These are phyloP conservation scores for Cladosporium sp. DNA, from an alignment of 2,329 filamentous ascomycete genomes.

Conservation along the genomic window DNA sequence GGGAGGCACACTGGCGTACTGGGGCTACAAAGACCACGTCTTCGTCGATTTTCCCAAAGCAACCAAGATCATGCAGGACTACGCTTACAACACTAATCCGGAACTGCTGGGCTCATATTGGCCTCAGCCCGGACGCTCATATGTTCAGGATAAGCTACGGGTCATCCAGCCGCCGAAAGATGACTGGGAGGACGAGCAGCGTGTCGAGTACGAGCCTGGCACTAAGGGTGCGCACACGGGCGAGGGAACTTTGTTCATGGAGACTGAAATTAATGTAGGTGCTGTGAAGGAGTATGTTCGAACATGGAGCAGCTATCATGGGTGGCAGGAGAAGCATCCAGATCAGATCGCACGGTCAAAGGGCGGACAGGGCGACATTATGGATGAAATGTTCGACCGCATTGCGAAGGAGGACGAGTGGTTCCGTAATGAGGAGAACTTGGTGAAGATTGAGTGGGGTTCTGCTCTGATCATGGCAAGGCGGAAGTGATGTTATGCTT, in stretches of 20 bases:
- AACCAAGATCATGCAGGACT: slow-evolving; percentile 56
- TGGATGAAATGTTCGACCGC: slow-evolving; percentile 63
- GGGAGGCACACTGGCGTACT: slow-evolving; percentile 63
- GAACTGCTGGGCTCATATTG: slow-evolving; percentile 59
- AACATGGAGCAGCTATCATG: slow-evolving; percentile 61
- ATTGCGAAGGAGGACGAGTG: slow-evolving; percentile 54
- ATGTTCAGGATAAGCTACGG: slow-evolving; percentile 54
- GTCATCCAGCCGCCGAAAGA: slow-evolving; percentile 53
- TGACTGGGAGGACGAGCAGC: slow-evolving; percentile 55
- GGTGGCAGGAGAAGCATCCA: slow-evolving; percentile 59
- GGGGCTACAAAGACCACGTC: slow-evolving; percentile 66
- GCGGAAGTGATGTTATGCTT: slow-evolving; percentile 7
- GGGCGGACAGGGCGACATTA: slow-evolving; percentile 60
- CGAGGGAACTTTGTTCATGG: slow-evolving; percentile 52
- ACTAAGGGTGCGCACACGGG: slow-evolving; percentile 41
- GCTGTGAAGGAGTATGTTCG: slow-evolving; percentile 61
- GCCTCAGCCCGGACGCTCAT: slow-evolving; percentile 60
- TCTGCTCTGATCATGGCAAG: slow-evolving; percentile 60
- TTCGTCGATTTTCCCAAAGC: slow-evolving; percentile 56
- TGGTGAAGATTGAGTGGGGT: slow-evolving; percentile 62
- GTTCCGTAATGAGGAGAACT: slow-evolving; percentile 53
- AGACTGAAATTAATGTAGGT: slow-evolving; percentile 55
- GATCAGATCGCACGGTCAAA: slow-evolving; percentile 50
- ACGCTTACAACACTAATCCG: slow-evolving; percentile 53
- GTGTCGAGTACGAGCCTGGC: slow-evolving; percentile 60